Base-by-base conservation (phyloP, 805 yeast genomes). In the Candida sphagnicola region DNA sequence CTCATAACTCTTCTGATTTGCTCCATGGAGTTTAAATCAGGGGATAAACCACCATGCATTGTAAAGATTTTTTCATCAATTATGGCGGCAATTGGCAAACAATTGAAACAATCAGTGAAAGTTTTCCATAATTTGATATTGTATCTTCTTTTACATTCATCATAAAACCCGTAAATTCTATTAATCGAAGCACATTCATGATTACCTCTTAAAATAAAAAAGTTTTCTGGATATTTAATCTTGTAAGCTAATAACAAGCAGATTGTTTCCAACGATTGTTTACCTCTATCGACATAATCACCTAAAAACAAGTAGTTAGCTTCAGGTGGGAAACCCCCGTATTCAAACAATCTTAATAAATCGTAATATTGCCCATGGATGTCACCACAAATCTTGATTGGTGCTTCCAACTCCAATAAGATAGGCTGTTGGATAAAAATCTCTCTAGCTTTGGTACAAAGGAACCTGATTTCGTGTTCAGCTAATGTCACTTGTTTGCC, bases 301-400 rank as follows among this genome's bases (percentile, higher is more conserved):
- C 99, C 99, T 43, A 91, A 69, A 61, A 91, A 91, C 54, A 91
- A 72, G 70, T 91, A 91, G 71, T 91, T 91, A 14, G 98, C 95
- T 64, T 93, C 98, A 10, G 99, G 99, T 1, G 99, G 99, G 75
- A 93, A 91, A 2, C 98, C 99, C 54, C 99, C 98, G 59, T 91
- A 91, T 71, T 93, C 98, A 57, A 91, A 91, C 54, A 91, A 77
- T 66, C 99, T 84, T 61, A 91, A 76, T 54, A 91, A 78, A 66
- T 91, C 99, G 61, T 91, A 91, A 67, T 93, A 91, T 69, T 91
- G 99, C 41, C 99, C 99, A 65, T 91, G 99, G 57, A 91, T 93
- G 65, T 91, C 99, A 65, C 99, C 99, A 70, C 96, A 89, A 43
- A 85, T 85, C 65, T 89, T 90, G 56, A 91, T 91, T 41, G 99